Conservation (phyloP, 495 filamentous ascomycete species). For the Lasiosphaeria ovina region DNA sequence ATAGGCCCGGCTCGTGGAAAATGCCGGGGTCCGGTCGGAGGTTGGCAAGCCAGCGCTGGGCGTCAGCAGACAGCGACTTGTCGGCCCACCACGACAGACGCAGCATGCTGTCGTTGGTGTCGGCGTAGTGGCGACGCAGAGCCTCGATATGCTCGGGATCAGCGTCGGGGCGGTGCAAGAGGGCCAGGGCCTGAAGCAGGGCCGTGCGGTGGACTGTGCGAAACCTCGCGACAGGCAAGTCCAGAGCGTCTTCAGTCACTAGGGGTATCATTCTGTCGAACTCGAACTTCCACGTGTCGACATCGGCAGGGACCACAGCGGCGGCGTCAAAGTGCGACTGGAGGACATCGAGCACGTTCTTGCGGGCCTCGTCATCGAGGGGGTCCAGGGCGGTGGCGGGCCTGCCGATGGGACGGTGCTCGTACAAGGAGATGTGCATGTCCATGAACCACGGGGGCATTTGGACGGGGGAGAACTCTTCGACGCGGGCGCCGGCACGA, state of each 20-base stretch:
- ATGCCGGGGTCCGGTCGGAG: conserved; percentile 11
- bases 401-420: conserved; percentile 18
- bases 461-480: conserved; percentile 42
- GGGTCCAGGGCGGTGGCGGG: conserved; percentile 13
- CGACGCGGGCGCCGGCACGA: conserved; percentile 38
- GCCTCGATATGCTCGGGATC: conserved; percentile 14
- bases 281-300: conserved; percentile 14
- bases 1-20: conserved; percentile 2
- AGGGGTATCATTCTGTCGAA: conserved; percentile 1
- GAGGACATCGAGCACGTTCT: conserved; percentile 11
- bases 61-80: conserved; percentile 7
- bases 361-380: conserved; percentile 14
- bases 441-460: conserved; percentile 46
- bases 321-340: conserved; percentile 13
- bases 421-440: conserved; percentile 28
- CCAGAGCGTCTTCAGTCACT: neutral
- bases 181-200: conserved; percentile 18
- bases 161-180: conserved; percentile 11
- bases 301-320: conserved; percentile 15
- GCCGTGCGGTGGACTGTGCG: conserved; percentile 13
- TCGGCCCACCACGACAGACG: conserved; percentile 17
- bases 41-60: conserved; percentile 24
- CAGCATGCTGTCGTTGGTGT: conserved; percentile 3
- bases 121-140: conserved; percentile 15
- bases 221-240: neutral